Evolutionary conservation across 2,329 filamentous ascomycete genomes (phyloP).

Genomic region (Epichloe amarillans): DNA sequence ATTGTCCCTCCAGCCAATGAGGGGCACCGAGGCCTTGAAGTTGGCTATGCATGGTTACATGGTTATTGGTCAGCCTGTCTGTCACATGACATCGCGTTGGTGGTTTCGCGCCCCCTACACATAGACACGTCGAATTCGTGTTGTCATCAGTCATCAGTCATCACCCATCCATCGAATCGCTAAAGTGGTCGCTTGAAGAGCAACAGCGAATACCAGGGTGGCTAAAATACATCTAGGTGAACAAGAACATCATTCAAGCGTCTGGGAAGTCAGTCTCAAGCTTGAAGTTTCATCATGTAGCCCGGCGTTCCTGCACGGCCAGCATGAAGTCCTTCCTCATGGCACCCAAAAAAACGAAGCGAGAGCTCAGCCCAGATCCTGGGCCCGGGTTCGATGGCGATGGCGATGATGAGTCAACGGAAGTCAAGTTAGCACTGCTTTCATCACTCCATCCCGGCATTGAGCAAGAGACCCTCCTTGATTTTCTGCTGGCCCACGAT

Average conservation of each 20-base stretch:
- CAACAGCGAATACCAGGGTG: not conserved
- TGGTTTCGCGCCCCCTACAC: not conserved
- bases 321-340: slow-evolving; percentile 46
- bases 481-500: slow-evolving; percentile 63
- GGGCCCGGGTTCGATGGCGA: slow-evolving; percentile 12
- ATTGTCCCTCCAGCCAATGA: too few relatives aligned
- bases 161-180: not conserved
- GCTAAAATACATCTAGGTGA: not conserved
- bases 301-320: not conserved
- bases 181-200: not conserved
- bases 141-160: too few relatives aligned
- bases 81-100: slow-evolving; percentile 5
- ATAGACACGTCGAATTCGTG: not conserved
- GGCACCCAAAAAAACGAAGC: slow-evolving; percentile 28
- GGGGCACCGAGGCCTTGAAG: not conserved
- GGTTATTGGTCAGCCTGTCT: too few relatives aligned
- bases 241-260: not conserved
- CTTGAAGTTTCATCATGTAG: not conserved
- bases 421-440: slow-evolving; percentile 75
- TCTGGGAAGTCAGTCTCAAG: too few relatives aligned
- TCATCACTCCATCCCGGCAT: slow-evolving; percentile 59
- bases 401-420: slow-evolving; percentile 52
- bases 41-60: not conserved
- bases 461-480: slow-evolving; percentile 56
- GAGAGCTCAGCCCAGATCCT: slow-evolving; percentile 24